phyloP scores from a whole-genome alignment of 306 rosid species.

The Biancaea sappan region DNA sequence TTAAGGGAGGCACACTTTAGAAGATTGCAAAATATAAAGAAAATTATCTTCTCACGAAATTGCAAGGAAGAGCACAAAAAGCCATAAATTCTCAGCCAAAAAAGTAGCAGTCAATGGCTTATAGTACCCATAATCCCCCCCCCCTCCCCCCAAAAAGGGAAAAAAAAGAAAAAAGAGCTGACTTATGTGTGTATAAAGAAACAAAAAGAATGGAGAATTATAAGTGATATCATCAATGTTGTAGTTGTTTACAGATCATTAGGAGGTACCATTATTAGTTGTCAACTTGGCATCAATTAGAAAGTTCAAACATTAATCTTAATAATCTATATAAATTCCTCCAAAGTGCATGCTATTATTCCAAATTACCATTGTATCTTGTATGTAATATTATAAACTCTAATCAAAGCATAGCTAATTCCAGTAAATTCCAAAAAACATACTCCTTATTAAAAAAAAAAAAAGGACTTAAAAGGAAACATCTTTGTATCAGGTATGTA shows the following conservation, averaged over 20 bases:
- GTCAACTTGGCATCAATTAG: neutral
- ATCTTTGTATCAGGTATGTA: constrained; percentile 7
- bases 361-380: constrained; percentile 8
- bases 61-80: neutral
- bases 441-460: constrained; percentile 5
- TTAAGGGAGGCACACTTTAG: constrained; percentile 38
- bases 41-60: constrained; percentile 8
- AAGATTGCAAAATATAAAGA: constrained; percentile 33
- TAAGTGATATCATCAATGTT: constrained; percentile 22
- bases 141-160: neutral
- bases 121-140: no score
- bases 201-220: neutral
- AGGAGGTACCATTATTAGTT: neutral
- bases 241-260: constrained; percentile 12
- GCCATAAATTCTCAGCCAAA: neutral
- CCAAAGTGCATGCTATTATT: constrained; percentile 2
- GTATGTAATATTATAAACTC: constrained; percentile 19
- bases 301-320: constrained; percentile 16
- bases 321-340: constrained; percentile 12
- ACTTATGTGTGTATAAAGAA: no score
- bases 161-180: no score
- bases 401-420: neutral
- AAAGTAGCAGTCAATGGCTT: neutral
- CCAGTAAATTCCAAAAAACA: constrained; percentile 1
- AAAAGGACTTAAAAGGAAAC: neutral